Evolutionary conservation across 805 yeast genomes (phyloP).

Genomic region (Saccharomycopsis malanga): DNA sequence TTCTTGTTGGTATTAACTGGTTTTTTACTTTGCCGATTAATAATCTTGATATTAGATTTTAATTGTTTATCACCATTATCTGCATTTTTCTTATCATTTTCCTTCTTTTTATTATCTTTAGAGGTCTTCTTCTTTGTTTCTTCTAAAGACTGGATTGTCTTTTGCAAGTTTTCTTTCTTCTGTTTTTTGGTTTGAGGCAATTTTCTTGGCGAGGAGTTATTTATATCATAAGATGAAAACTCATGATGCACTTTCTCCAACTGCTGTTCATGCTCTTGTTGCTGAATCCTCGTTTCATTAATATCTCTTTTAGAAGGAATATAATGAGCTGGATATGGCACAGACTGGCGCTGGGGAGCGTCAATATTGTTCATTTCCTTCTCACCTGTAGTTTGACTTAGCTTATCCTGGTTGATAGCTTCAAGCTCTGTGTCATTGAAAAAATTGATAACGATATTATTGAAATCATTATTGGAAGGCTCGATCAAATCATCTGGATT

Average conservation of each 20-base stretch:
- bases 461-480: slow-evolving; percentile 1
- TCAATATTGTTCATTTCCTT: not conserved
- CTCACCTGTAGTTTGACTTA: not conserved
- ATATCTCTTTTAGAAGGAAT: not conserved
- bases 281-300: too few relatives aligned
- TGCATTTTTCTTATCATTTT: not conserved
- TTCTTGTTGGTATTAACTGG: slow-evolving; percentile 10
- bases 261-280: not conserved
- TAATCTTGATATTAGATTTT: slow-evolving; percentile 7
- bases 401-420: not conserved
- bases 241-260: not conserved
- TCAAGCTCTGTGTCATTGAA: slow-evolving; percentile 10
- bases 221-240: not conserved
- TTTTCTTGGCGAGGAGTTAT: not conserved
- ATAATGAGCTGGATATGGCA: not conserved
- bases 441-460: slow-evolving; percentile 6
- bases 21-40: not conserved
- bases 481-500: slow-evolving; percentile 12
- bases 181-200: not conserved
- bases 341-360: not conserved
- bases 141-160: not conserved
- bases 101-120: not conserved
- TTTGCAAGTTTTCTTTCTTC: not conserved
- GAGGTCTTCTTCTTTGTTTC: not conserved
- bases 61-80: not conserved